Evolutionary conservation across 2,329 filamentous ascomycete species (phyloP).

Genomic region (Colletotrichum sp.): DNA sequence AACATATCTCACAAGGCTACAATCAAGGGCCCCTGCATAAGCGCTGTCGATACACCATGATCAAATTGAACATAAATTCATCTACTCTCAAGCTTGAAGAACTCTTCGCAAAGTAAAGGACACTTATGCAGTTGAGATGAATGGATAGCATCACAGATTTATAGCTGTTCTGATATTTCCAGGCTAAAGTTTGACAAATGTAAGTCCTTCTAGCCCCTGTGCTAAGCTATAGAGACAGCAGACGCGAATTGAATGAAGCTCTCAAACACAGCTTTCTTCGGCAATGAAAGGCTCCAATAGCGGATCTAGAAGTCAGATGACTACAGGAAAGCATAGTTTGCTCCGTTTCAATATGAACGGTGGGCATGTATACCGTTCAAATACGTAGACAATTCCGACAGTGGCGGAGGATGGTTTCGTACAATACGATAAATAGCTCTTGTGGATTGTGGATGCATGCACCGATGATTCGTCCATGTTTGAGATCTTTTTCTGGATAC

Average conservation of each 20-base stretch:
- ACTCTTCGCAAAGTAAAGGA: too few species aligned
- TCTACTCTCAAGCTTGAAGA: neutral
- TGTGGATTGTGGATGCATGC: too few species aligned
- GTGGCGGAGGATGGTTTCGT: neutral
- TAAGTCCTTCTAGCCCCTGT: neutral
- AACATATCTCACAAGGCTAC: neutral
- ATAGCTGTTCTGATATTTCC: too few species aligned
- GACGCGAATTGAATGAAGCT: neutral
- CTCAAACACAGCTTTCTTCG: neutral
- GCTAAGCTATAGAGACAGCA: neutral
- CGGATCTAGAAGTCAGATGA: neutral
- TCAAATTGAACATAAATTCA: neutral
- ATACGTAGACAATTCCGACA: neutral
- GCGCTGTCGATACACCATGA: neutral
- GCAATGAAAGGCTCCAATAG: fast-evolving
- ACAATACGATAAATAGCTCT: neutral
- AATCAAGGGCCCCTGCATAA: fast-evolving
- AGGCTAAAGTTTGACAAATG: too few species aligned
- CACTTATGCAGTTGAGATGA: neutral
- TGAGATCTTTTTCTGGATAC: too few species aligned
- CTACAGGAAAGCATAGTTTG: neutral
- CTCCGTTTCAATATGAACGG: neutral
- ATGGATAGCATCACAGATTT: neutral
- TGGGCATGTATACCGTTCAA: neutral
- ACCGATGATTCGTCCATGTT: too few species aligned